Evolutionary conservation across 306 rosid species (phyloP).

Genomic region (Pterocarpus macrocarpus): DNA sequence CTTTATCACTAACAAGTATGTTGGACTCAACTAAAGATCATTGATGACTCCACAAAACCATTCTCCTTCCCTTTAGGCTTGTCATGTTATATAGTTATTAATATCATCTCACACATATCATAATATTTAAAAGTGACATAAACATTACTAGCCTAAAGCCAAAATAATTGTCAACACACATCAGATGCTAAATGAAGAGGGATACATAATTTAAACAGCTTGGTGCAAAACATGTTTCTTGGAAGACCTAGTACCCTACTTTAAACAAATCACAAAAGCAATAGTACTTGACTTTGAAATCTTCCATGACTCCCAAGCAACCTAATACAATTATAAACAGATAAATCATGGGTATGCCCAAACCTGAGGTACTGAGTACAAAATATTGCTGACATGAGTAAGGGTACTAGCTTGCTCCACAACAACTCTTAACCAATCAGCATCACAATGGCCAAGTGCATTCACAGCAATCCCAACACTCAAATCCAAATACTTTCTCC

Average conservation of each 20-base stretch:
- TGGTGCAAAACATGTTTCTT: background rate
- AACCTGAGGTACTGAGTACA: conserved; percentile 85
- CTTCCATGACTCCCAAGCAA: background rate
- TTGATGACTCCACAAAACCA: too few relatives aligned
- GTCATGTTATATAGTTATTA: too few relatives aligned
- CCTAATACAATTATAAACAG: too few relatives aligned
- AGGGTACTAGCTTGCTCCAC: conserved; percentile 72
- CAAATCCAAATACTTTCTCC: conserved; percentile 81
- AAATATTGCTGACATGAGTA: conserved; percentile 87
- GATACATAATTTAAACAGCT: background rate
- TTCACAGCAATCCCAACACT: conserved; percentile 86
- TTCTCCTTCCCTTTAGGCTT: too few relatives aligned
- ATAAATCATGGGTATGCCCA: conserved; percentile 2
- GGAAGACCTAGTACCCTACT: background rate
- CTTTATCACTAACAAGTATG: too few relatives aligned
- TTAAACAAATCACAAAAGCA: background rate
- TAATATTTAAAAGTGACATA: too few relatives aligned
- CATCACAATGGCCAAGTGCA: conserved; percentile 84
- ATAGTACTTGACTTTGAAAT: background rate
- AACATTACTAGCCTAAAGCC: too few relatives aligned
- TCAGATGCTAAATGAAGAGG: background rate
- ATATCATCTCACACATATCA: too few relatives aligned
- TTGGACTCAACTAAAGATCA: too few relatives aligned
- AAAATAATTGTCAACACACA: background rate
- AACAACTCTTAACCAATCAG: conserved; percentile 80